Percentiles rank a stretch among this genome's conserved stretches.
Evolutionary conservation across 495 filamentous ascomycete genomes (phyloP).

Genomic region (Apodospora peruviana): DNA sequence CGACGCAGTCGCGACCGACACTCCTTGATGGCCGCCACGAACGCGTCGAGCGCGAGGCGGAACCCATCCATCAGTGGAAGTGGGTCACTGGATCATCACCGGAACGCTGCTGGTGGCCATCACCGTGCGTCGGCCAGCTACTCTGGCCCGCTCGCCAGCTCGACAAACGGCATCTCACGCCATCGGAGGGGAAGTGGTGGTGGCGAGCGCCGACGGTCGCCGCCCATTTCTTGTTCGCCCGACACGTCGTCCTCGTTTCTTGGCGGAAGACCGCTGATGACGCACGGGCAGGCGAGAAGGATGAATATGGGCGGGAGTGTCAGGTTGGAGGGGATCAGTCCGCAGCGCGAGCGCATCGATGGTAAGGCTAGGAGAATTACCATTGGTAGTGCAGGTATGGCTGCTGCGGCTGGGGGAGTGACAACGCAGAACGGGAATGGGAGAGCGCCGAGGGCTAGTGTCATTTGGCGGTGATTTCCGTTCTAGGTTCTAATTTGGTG

Average conservation of each 20-base stretch:
- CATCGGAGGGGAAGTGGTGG: conserved; percentile 34
- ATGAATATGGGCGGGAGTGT: conserved; percentile 38
- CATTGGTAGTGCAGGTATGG: conserved; percentile 16
- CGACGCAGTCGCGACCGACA: conserved; percentile 35
- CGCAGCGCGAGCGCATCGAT: conserved; percentile 10
- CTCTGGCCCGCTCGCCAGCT: conserved; percentile 28
- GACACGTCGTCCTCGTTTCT: conserved; percentile 3
- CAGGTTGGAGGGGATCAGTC: conserved; percentile 16
- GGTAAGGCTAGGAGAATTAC: conserved; percentile 30
- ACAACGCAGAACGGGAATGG: background rate
- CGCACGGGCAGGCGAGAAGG: conserved; percentile 37
- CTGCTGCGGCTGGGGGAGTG: background rate
- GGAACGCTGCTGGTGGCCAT: background rate
- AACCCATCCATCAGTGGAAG: conserved; percentile 25
- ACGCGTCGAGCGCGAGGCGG: conserved; percentile 24
- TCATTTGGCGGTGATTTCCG: conserved; percentile 21
- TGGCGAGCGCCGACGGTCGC: conserved; percentile 34
- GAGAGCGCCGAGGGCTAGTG: conserved; percentile 9
- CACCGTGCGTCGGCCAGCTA: conserved; percentile 27
- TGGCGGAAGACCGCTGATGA: conserved; percentile 21
- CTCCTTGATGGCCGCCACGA: conserved; percentile 20
- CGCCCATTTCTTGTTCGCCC: conserved; percentile 41
- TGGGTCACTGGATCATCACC: conserved; percentile 10
- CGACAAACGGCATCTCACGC: conserved; percentile 41
- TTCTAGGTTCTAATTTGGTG: no score